phyloP scores from a whole-genome alignment of 306 rosid genomes.

The Castanea sativa region DNA sequence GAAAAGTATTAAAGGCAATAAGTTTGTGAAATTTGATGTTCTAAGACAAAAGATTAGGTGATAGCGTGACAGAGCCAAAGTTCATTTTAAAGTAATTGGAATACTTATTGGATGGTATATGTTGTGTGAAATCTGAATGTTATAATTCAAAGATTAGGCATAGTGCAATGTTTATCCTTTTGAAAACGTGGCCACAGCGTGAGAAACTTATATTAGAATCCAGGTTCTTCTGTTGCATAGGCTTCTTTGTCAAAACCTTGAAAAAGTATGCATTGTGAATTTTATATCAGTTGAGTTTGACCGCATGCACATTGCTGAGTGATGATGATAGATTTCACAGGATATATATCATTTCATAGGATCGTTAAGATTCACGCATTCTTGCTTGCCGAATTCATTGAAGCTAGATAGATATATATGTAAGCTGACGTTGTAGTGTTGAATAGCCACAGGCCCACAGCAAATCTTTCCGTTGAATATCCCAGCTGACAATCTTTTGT shows the following conservation, averaged over 20 bases:
- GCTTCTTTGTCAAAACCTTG: not conserved
- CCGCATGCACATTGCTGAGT: not conserved
- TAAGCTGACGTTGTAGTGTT: not conserved
- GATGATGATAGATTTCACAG: not conserved
- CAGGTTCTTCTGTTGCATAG: too few species aligned
- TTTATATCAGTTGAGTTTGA: not conserved
- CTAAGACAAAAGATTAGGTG: too few species aligned
- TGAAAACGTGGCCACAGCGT: too few species aligned
- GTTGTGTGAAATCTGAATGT: too few species aligned
- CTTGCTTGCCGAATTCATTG: not conserved
- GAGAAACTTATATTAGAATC: too few species aligned
- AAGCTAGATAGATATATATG: not conserved
- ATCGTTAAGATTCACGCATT: not conserved
- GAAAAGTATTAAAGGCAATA: too few species aligned
- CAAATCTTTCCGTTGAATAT: conserved; percentile 11
- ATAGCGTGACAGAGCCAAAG: too few species aligned
- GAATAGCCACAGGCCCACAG: not conserved
- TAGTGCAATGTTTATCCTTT: too few species aligned
- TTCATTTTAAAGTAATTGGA: too few species aligned
- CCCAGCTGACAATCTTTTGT: conserved; percentile 1
- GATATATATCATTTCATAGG: not conserved
- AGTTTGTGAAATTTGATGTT: too few species aligned
- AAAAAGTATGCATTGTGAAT: not conserved
- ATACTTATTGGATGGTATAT: too few species aligned
- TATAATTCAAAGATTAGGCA: too few species aligned